These are phyloP conservation scores for Fragaria ananassa DNA, from an alignment of 306 rosid species.

Conservation along the genomic window DNA sequence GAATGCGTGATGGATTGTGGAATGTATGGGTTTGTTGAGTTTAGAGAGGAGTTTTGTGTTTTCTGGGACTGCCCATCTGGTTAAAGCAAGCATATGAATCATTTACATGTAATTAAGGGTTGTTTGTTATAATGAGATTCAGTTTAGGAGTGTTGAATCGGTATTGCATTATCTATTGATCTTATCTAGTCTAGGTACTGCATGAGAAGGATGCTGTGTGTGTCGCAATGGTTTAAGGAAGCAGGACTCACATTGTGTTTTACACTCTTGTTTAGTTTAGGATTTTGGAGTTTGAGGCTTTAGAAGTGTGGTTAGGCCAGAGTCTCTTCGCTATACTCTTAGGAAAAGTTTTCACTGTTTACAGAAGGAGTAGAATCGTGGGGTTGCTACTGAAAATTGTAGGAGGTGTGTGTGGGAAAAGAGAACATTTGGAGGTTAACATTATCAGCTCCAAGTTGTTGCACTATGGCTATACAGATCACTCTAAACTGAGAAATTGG, in stretches of 20 bases:
- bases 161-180: neutral
- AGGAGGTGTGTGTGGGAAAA: neutral
- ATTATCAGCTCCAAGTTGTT: neutral
- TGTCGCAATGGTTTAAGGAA: neutral
- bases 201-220: neutral
- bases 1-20: slow-evolving; percentile 54
- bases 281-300: slow-evolving; percentile 9
- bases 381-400: neutral
- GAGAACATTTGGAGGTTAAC: neutral
- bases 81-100: slow-evolving; percentile 13
- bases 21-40: slow-evolving; percentile 39
- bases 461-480: neutral
- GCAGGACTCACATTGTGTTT: neutral
- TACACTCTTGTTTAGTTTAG: neutral
- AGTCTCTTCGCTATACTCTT: neutral
- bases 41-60: slow-evolving; percentile 39
- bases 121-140: neutral
- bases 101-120: slow-evolving; percentile 8
- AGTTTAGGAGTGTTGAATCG: neutral
- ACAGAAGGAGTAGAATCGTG: neutral
- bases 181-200: neutral
- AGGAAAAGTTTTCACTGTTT: neutral
- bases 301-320: neutral
- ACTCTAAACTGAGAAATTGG: neutral
- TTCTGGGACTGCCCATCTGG: slow-evolving; percentile 41